A percentile compares a stretch with the other conserved stretches of the same genome.
Conservation (phyloP, 805 yeast genomes). For the Cephaloascus albidus region DNA sequence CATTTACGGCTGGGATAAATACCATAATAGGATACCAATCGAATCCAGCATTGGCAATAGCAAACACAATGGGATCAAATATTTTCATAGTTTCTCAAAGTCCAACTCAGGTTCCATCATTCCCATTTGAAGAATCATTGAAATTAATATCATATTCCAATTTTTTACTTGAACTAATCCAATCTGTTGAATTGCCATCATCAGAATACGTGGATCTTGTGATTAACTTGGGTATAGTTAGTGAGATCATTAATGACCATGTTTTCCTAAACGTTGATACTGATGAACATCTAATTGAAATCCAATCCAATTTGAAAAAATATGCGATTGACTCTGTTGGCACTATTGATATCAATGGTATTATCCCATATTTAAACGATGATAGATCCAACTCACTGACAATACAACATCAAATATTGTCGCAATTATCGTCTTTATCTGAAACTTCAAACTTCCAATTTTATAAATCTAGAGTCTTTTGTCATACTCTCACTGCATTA, state of each 20-base stretch:
- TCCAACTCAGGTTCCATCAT: background rate
- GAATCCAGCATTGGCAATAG: background rate
- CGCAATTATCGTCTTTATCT: too few relatives aligned
- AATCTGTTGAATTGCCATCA: background rate
- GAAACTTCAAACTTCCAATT: slow-evolving; percentile 5
- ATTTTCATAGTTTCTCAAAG: background rate
- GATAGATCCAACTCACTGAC: too few relatives aligned
- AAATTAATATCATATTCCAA: background rate
- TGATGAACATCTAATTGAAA: background rate
- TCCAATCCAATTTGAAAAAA: too few relatives aligned
- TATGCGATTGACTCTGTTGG: too few relatives aligned
- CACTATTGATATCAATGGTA: background rate
- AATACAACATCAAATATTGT: too few relatives aligned
- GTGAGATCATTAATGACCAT: background rate
- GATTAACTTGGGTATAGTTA: background rate
- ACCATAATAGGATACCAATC: background rate
- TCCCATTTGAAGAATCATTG: background rate
- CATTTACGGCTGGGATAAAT: too few relatives aligned
- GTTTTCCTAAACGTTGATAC: background rate
- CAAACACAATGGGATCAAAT: background rate
- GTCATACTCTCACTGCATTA: slow-evolving; percentile 15
- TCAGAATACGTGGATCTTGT: background rate
- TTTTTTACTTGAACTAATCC: background rate
- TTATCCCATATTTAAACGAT: background rate
- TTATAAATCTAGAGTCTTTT: slow-evolving; percentile 25